Base-by-base conservation (phyloP, 1,139 yeast genomes). In the Taphrina wiesneri region DNA sequence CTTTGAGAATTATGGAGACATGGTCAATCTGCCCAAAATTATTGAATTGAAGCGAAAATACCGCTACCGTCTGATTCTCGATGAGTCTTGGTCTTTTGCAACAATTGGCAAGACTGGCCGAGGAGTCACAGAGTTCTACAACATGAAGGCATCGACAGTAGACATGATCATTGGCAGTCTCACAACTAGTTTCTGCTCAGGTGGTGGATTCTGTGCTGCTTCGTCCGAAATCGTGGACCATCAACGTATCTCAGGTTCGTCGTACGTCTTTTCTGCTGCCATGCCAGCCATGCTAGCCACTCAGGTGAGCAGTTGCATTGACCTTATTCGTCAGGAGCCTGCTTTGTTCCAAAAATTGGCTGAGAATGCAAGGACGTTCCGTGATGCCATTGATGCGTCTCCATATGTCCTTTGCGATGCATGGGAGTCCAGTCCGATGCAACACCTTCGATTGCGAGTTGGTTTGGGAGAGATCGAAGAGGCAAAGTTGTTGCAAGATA, bases 141-240 rank as follows among this genome's bases (percentile, higher is more conserved):
- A 75, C 65, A 82, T 82, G 49, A 79, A 88, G 72, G 85, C 92
- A 64, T 77, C 80, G 1, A 87, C 86, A 67, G 81, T 93, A 68
- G 95, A 93, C 71, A 86, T 93, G 70, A 88, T 96, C 13, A 83
- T 90, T 68, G 97, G 97, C 32, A 86, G 96, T 1, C 78, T 93
- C 81, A 96, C 97, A 13, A 82, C 82, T 52, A 82, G 96, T 0
- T 82, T 92, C 71, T 95, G 92, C n/a, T 82, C 96, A 9, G 86
- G 95, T 53, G 99, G 99, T 70, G 99, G 97, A 0, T 93, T 90
- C 77, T 93, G 96, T 75, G 90, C 90, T 28, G 99, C 98, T 68
- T 87, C 85, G 49, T 78, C 79, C 47, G 87, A 87, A 67, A 90
- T 93, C 92, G 85, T 92, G 53, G 88, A 87, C 72, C 97, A 93